A percentile compares a stretch with the other conserved stretches of the same genome.
These are phyloP conservation scores for Magnaporthiopsis incrustans DNA, from an alignment of 2,329 filamentous ascomycete genomes.

Conservation along the genomic window DNA sequence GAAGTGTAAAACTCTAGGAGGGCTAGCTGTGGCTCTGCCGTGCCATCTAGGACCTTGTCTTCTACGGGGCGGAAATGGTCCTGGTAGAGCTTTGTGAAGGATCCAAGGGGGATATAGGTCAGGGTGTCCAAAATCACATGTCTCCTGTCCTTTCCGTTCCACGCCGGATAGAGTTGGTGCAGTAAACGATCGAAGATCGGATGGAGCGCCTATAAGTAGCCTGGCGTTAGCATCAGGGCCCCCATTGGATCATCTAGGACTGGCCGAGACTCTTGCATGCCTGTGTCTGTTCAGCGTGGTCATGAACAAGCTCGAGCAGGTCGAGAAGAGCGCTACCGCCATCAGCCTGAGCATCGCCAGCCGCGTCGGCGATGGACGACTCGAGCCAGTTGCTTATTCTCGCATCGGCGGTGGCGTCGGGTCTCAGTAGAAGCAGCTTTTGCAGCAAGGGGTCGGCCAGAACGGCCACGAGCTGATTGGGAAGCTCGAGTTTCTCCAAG, in stretches of 20 bases:
- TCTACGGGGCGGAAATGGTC: slow-evolving; percentile 46
- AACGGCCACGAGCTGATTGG: slow-evolving; percentile 72
- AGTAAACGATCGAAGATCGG: neutral
- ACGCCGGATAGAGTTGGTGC: slow-evolving; percentile 22
- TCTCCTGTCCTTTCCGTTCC: slow-evolving; percentile 52
- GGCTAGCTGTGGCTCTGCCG: slow-evolving; percentile 42
- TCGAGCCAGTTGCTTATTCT: slow-evolving; percentile 53
- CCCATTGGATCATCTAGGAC: neutral
- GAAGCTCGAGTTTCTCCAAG: slow-evolving; percentile 71
- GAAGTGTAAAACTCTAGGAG: slow-evolving; percentile 61
- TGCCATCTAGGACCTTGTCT: slow-evolving; percentile 38
- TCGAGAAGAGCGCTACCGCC: slow-evolving; percentile 30
- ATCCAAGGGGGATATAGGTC: slow-evolving; percentile 42
- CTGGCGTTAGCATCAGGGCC: neutral
- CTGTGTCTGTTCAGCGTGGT: slow-evolving; percentile 49
- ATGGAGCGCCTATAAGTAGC: neutral
- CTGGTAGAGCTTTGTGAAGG: slow-evolving; percentile 46
- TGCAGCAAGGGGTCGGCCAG: slow-evolving; percentile 70
- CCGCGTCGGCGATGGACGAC: slow-evolving; percentile 46
- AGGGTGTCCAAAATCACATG: slow-evolving; percentile 50
- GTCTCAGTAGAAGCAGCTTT: slow-evolving; percentile 62
- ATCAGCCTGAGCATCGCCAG: slow-evolving; percentile 38
- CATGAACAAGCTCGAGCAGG: slow-evolving; percentile 45
- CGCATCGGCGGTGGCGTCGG: slow-evolving; percentile 40
- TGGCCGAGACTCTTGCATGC: slow-evolving; percentile 25